Conservation (phyloP, 2,329 filamentous ascomycete species). For the Exophiala aquamarina region DNA sequence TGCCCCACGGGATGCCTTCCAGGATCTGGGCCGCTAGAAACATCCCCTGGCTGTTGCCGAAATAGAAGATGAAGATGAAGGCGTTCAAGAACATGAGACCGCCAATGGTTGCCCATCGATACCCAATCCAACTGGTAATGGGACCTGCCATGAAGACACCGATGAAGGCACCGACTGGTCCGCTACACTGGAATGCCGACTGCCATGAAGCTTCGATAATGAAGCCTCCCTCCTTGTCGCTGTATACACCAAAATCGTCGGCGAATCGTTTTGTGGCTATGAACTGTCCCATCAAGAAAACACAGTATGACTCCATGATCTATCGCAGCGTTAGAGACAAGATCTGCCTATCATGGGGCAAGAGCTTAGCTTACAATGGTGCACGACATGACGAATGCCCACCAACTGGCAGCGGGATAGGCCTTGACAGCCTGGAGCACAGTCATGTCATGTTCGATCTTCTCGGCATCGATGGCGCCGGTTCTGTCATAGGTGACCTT, state of each 20-base stretch:
- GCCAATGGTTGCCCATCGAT: slow-evolving; percentile 58
- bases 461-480: slow-evolving; percentile 60
- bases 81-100: slow-evolving; percentile 59
- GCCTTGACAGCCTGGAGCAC: slow-evolving; percentile 51
- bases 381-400: slow-evolving; percentile 58
- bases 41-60: slow-evolving; percentile 43
- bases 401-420: slow-evolving; percentile 55
- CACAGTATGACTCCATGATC: slow-evolving; percentile 66
- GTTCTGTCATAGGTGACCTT: slow-evolving; percentile 49
- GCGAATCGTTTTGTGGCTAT: slow-evolving; percentile 53
- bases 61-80: slow-evolving; percentile 60
- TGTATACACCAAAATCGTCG: slow-evolving; percentile 46
- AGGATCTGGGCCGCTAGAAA: slow-evolving; percentile 58
- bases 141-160: slow-evolving; percentile 62
- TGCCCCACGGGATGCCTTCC: slow-evolving; percentile 64
- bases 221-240: slow-evolving; percentile 41
- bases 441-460: slow-evolving; percentile 51
- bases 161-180: slow-evolving; percentile 59
- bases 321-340: slow-evolving; percentile 34
- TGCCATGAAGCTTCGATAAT: slow-evolving; percentile 59
- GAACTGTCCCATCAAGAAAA: slow-evolving; percentile 63
- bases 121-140: slow-evolving; percentile 61
- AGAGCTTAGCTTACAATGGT: slow-evolving; percentile 49
- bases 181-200: slow-evolving; percentile 56
- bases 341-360: slow-evolving; percentile 21